Percentiles rank a stretch among this genome's conserved stretches.
Conservation (phyloP, 441 rosid genomes). For the Capsella rubella region DNA sequence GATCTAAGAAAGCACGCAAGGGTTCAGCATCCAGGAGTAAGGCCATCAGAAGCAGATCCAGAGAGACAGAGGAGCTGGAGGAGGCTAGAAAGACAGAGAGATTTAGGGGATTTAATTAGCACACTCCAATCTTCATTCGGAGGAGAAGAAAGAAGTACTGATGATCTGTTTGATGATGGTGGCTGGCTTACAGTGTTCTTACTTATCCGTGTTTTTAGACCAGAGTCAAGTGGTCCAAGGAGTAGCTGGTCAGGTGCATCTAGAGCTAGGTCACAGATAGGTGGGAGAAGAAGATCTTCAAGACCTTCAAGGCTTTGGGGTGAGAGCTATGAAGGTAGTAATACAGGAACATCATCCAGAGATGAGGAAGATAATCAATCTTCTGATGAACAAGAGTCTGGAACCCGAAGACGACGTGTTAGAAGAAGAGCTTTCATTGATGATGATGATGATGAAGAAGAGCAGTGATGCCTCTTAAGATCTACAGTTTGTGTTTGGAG, state of each 20-base stretch:
- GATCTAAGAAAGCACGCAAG: conserved; percentile 97
- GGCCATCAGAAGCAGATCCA: conserved; percentile 92
- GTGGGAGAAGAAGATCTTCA: conserved; percentile 69
- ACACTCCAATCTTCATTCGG: conserved; percentile 85
- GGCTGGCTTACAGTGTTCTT: conserved; percentile 89
- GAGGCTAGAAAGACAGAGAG: conserved; percentile 94
- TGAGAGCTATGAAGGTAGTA: conserved; percentile 76
- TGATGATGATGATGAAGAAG: conserved; percentile 33
- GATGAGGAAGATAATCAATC: conserved; percentile 56
- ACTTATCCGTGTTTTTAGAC: conserved; percentile 82
- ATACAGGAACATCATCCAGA: conserved; percentile 69
- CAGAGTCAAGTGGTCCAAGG: conserved; percentile 69
- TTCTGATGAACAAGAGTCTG: conserved; percentile 42
- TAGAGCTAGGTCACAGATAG: conserved; percentile 68
- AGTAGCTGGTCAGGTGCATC: conserved; percentile 75
- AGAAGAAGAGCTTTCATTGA: conserved; percentile 40
- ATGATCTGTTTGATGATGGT: conserved; percentile 68
- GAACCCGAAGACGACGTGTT: conserved; percentile 39
- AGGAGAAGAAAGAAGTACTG: conserved; percentile 80
- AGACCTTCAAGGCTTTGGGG: conserved; percentile 78
- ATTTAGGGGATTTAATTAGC: conserved; percentile 93
- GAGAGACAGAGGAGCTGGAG: conserved; percentile 93
- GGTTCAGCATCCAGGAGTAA: conserved; percentile 77
- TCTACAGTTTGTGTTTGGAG: conserved; percentile 17
- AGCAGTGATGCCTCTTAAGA: neutral